Evolutionary conservation across 805 yeast species (phyloP).

Genomic region (Blastobotrys americana): DNA sequence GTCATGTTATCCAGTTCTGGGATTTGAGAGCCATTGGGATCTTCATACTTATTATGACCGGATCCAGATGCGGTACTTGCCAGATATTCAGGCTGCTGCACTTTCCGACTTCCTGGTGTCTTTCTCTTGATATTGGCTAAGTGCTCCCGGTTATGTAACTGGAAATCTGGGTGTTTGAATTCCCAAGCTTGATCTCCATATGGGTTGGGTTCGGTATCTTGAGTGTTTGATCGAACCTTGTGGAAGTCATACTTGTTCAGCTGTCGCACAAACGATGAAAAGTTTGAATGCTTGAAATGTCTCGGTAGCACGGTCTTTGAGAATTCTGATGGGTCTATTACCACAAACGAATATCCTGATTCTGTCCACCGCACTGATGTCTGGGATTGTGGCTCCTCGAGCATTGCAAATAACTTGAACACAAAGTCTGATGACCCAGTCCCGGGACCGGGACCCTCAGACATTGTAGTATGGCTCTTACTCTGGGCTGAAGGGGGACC

Average conservation of each 20-base stretch:
- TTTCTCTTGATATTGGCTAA: constrained; percentile 84
- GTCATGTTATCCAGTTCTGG: background rate
- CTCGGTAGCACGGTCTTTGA: constrained; percentile 82
- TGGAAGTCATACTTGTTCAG: constrained; percentile 96
- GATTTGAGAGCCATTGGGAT: background rate
- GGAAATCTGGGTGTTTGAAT: constrained; percentile 85
- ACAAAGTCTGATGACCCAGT: constrained; percentile 16
- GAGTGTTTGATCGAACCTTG: constrained; percentile 55
- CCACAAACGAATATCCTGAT: constrained; percentile 80
- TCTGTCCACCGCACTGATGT: constrained; percentile 81
- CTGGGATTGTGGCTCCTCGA: constrained; percentile 70
- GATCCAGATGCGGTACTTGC: background rate
- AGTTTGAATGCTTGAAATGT: constrained; percentile 91
- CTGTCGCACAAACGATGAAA: constrained; percentile 91
- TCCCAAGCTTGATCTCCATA: constrained; percentile 65
- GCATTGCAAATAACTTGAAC: constrained; percentile 54
- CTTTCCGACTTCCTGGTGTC: constrained; percentile 47
- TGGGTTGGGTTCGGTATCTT: constrained; percentile 2
- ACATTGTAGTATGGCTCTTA: constrained; percentile 5
- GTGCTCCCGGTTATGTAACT: constrained; percentile 64
- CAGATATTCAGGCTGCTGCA: constrained; percentile 21
- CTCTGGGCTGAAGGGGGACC: too few relatives aligned
- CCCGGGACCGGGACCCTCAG: constrained; percentile 1
- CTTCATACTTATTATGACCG: too few relatives aligned
- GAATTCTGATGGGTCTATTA: constrained; percentile 69